Percentiles rank a stretch among this genome's conserved stretches.
Evolutionary conservation across 805 yeast genomes (phyloP).

Genomic region (Komagataella ulmi): DNA sequence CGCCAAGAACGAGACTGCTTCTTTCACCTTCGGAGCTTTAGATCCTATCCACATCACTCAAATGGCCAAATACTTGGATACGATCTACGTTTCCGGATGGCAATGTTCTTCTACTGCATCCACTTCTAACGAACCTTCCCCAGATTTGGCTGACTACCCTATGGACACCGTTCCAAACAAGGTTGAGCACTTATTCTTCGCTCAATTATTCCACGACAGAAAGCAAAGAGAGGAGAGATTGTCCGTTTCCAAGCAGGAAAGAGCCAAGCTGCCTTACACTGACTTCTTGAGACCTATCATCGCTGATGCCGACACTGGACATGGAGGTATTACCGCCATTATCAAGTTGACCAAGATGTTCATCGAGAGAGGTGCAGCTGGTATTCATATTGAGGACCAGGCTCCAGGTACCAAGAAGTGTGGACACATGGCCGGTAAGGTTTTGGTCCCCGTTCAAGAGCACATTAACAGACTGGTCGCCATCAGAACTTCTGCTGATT

Average conservation of each 20-base stretch:
- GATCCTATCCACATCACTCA: conserved; percentile 94
- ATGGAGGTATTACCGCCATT: conserved; percentile 95
- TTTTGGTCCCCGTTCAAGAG: conserved; percentile 93
- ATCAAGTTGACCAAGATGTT: conserved; percentile 92
- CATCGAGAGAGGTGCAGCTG: conserved; percentile 97
- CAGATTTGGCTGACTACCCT: conserved; percentile 97
- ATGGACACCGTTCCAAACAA: conserved; percentile 98
- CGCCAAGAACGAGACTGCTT: conserved; percentile 55
- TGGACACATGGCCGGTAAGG: conserved; percentile 99
- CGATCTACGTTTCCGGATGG: conserved; percentile 95
- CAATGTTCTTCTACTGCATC: conserved; percentile 98
- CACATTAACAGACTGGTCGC: conserved; percentile 92
- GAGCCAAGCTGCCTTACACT: conserved; percentile 57
- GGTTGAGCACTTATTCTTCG: conserved; percentile 93
- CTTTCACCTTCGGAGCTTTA: conserved; percentile 90
- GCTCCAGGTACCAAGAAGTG: conserved; percentile 98
- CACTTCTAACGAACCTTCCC: conserved; percentile 94
- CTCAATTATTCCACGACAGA: conserved; percentile 94
- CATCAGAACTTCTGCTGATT: conserved; percentile 90
- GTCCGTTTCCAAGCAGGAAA: conserved; percentile 43
- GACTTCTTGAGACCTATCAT: conserved; percentile 91
- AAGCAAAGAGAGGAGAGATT: conserved; percentile 85
- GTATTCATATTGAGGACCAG: conserved; percentile 97
- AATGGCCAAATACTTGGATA: conserved; percentile 91
- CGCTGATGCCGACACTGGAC: conserved; percentile 98